phyloP scores from a whole-genome alignment of 805 yeast species.

The Saccharomycopsis sp. region DNA sequence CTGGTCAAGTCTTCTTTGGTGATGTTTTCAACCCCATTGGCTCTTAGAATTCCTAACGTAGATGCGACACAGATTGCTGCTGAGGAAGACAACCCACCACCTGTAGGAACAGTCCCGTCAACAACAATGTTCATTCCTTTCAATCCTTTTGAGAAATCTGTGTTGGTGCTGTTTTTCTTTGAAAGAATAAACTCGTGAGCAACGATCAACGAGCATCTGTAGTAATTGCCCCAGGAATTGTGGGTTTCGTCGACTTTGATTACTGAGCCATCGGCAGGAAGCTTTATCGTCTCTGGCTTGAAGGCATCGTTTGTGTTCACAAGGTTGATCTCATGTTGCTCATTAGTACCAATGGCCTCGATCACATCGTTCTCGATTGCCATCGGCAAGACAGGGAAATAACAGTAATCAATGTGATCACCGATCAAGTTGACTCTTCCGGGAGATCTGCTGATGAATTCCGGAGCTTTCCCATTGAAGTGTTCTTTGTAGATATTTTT shows the following conservation, averaged over 20 bases:
- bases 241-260: slow-evolving; percentile 42
- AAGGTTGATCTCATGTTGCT: slow-evolving; percentile 27
- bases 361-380: slow-evolving; percentile 61
- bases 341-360: slow-evolving; percentile 39
- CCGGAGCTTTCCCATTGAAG: slow-evolving; percentile 34
- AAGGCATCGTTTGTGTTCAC: slow-evolving; percentile 34
- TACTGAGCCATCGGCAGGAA: slow-evolving; percentile 35
- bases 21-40: slow-evolving; percentile 40
- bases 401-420: slow-evolving; percentile 66
- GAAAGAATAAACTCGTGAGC: slow-evolving; percentile 41
- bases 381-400: slow-evolving; percentile 65
- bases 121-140: slow-evolving; percentile 46
- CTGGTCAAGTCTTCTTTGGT: slow-evolving; percentile 47
- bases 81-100: slow-evolving; percentile 63
- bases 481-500: slow-evolving; percentile 13
- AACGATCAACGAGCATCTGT: slow-evolving; percentile 57
- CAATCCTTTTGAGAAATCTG: slow-evolving; percentile 29
- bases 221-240: slow-evolving; percentile 62
- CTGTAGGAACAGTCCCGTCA: slow-evolving; percentile 65
- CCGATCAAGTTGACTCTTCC: slow-evolving; percentile 73
- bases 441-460: slow-evolving; percentile 57
- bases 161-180: slow-evolving; percentile 25
- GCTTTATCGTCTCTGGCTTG: slow-evolving; percentile 30
- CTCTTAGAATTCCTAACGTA: slow-evolving; percentile 48
- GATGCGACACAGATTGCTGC: slow-evolving; percentile 68